These are phyloP conservation scores for Acer campestre DNA, from an alignment of 345 rosid species.

Conservation along the genomic window DNA sequence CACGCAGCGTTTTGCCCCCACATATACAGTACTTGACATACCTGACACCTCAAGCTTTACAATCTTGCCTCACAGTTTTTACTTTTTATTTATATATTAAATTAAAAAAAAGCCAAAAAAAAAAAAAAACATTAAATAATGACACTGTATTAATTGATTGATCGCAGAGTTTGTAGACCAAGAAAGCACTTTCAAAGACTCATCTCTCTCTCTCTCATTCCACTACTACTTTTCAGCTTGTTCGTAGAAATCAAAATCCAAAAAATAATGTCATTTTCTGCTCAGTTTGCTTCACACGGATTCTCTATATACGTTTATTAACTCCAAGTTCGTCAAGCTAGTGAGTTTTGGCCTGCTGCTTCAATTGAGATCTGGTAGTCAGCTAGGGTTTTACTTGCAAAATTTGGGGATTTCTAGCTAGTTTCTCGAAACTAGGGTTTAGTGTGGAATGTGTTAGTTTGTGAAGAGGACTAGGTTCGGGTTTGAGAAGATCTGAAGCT, in stretches of 20 bases:
- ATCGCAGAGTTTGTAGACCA: slow-evolving; percentile 11
- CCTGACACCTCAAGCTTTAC: slow-evolving; percentile 1
- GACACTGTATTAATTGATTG: slow-evolving; percentile 13
- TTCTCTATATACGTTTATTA: background rate
- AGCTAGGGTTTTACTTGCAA: slow-evolving; percentile 15
- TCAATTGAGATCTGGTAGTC: slow-evolving; percentile 4
- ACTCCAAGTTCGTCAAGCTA: background rate
- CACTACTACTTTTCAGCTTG: slow-evolving; percentile 6
- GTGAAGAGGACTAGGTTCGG: slow-evolving; percentile 6
- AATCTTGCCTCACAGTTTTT: background rate
- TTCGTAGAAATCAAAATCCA: slow-evolving; percentile 5
- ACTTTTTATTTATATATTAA: background rate
- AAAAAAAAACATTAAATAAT: background rate
- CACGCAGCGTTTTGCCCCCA: slow-evolving; percentile 18
- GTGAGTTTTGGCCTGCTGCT: background rate
- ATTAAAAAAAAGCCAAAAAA: background rate
- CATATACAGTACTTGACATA: background rate
- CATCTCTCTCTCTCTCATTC: slow-evolving; percentile 3
- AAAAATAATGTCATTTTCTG: slow-evolving; percentile 1
- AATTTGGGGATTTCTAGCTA: slow-evolving; percentile 4
- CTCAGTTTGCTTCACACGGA: slow-evolving; percentile 1
- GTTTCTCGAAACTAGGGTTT: slow-evolving; percentile 22
- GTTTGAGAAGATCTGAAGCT: slow-evolving; percentile 24
- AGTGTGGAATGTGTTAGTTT: slow-evolving; percentile 13
- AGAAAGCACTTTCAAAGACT: slow-evolving; percentile 3